These are phyloP conservation scores for Hypoxylon fragiforme DNA, from an alignment of 495 filamentous ascomycete species.

Conservation along the genomic window DNA sequence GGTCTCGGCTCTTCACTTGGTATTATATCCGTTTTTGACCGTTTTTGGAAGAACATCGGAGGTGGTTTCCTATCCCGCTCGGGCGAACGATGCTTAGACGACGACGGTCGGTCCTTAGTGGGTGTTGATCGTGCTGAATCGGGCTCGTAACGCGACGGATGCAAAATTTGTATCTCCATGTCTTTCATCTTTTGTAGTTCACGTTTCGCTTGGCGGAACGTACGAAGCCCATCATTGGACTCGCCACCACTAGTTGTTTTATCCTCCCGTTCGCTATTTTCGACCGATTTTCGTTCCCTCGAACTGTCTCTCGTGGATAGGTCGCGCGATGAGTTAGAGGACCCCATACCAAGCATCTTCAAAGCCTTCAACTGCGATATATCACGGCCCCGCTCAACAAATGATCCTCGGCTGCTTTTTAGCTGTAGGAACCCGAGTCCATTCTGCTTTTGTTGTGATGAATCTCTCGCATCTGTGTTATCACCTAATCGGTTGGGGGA, in stretches of 20 bases:
- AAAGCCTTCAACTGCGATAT: slow-evolving; percentile 61
- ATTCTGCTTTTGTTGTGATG: slow-evolving; percentile 53
- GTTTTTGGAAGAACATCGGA: slow-evolving; percentile 45
- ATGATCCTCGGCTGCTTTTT: slow-evolving; percentile 65
- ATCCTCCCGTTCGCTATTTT: slow-evolving; percentile 32
- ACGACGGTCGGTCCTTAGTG: slow-evolving; percentile 33
- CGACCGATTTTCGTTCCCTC: slow-evolving; percentile 11
- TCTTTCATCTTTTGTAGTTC: slow-evolving; percentile 58
- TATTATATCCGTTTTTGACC: too few relatives aligned
- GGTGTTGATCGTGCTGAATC: slow-evolving; percentile 34
- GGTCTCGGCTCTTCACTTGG: slow-evolving; percentile 42
- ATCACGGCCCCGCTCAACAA: slow-evolving; percentile 51
- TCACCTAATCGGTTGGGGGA: slow-evolving; percentile 54
- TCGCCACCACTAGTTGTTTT: slow-evolving; percentile 17
- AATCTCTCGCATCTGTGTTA: slow-evolving; percentile 40
- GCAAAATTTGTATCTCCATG: slow-evolving; percentile 43
- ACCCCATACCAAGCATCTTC: slow-evolving; percentile 71
- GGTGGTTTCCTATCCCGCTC: slow-evolving; percentile 51
- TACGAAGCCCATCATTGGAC: slow-evolving; percentile 48
- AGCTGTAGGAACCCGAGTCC: slow-evolving; percentile 69
- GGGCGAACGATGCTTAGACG: slow-evolving; percentile 42
- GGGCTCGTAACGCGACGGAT: slow-evolving; percentile 36
- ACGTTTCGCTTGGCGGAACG: slow-evolving; percentile 56
- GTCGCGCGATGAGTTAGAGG: slow-evolving; percentile 50
- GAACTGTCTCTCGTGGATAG: slow-evolving; percentile 50